These are phyloP conservation scores for Pilobolus umbonatus DNA, from an alignment of 192 early-diverging fungal genomes.

Conservation along the genomic window DNA sequence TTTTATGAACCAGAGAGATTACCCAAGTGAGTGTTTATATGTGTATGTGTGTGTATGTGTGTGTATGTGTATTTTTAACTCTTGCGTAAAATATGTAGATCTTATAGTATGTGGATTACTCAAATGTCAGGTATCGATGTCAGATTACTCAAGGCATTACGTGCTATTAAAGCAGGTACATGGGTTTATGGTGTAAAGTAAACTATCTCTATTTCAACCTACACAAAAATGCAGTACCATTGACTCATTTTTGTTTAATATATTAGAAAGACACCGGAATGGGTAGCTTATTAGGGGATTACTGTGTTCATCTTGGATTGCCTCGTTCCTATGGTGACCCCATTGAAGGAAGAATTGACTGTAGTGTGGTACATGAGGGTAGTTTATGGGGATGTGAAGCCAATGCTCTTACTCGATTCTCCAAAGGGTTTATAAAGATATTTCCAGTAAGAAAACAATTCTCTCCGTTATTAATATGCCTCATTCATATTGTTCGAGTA, in stretches of 20 bases:
- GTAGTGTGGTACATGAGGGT: slow-evolving; percentile 48
- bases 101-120: slow-evolving; percentile 58
- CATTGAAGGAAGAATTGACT: slow-evolving; percentile 40
- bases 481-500: not conserved
- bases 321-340: slow-evolving; percentile 35
- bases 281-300: slow-evolving; percentile 7
- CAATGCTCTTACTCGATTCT: slow-evolving; percentile 26
- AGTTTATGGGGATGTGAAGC: slow-evolving; percentile 43
- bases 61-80: not conserved
- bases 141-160: slow-evolving; percentile 44
- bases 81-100: slow-evolving; percentile 17
- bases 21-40: slow-evolving; percentile 38
- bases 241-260: not conserved
- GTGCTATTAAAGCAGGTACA: slow-evolving; percentile 33
- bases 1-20: slow-evolving; percentile 46
- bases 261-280: slow-evolving; percentile 24
- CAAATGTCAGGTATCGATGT: slow-evolving; percentile 54
- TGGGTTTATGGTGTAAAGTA: slow-evolving; percentile 36
- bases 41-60: too few species aligned
- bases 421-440: slow-evolving; percentile 37
- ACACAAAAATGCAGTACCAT: not conserved
- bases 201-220: not conserved
- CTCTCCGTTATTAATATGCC: not conserved
- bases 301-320: slow-evolving; percentile 25
- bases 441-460: slow-evolving; percentile 27